Percentiles rank a stretch among this genome's conserved stretches.
These are phyloP conservation scores for Trichomonas vaginalis DNA, from an alignment of 208 protist genomes.

Conservation along the genomic window DNA sequence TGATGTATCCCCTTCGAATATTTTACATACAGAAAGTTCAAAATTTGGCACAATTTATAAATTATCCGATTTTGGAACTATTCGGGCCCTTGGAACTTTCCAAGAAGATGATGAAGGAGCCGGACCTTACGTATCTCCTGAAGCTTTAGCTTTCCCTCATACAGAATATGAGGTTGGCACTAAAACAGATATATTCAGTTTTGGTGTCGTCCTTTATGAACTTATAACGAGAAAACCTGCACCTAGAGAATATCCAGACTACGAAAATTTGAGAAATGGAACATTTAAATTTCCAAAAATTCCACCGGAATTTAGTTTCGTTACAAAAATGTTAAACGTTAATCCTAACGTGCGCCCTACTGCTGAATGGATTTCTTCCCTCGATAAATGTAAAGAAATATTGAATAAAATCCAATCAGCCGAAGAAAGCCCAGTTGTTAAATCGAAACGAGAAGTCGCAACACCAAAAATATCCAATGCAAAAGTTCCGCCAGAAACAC, in stretches of 20 bases:
- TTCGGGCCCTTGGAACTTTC: not conserved
- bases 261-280: not conserved
- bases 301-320: not conserved
- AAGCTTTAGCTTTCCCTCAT: not conserved
- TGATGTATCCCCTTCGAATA: not conserved
- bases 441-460: not conserved
- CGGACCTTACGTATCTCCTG: not conserved
- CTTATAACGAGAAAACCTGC: not conserved
- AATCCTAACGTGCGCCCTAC: not conserved
- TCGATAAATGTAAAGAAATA: not conserved
- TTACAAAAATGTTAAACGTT: not conserved
- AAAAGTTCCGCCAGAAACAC: not conserved
- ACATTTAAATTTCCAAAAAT: not conserved
- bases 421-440: not conserved
- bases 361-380: not conserved
- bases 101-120: not conserved
- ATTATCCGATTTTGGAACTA: not conserved
- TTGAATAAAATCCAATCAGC: not conserved
- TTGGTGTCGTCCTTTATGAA: not conserved
- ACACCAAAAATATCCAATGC: not conserved
- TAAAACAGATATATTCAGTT: not conserved
- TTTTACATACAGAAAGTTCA: not conserved
- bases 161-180: not conserved
- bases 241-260: not conserved
- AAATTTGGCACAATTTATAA: not conserved